Evolutionary conservation across 495 filamentous ascomycete species (phyloP).

Genomic region (Penicillium cinerascens): DNA sequence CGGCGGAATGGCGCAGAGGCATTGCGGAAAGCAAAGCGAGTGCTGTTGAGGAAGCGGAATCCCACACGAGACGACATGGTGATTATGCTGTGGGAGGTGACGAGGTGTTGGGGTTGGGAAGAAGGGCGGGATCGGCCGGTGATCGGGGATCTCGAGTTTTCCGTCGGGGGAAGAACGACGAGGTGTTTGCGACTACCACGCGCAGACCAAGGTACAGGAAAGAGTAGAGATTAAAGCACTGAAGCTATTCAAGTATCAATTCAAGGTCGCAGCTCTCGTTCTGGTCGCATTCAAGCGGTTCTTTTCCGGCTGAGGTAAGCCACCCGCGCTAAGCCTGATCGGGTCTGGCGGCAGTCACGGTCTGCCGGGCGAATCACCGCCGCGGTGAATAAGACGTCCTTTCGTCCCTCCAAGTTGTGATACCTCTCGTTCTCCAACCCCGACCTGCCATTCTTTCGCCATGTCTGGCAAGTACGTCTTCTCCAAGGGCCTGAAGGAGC

Average conservation of each 20-base stretch:
- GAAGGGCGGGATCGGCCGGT: conserved; percentile 23
- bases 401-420: conserved; percentile 7
- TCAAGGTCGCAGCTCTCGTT: not conserved
- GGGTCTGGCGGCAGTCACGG: conserved; percentile 16
- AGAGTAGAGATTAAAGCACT: not conserved
- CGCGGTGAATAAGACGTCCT: conserved; percentile 23
- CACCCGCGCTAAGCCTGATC: conserved; percentile 8
- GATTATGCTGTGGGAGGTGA: conserved; percentile 20
- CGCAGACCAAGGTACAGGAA: not conserved
- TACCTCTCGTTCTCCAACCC: conserved; percentile 1
- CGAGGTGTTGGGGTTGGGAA: conserved; percentile 14
- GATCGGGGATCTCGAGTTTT: conserved; percentile 25
- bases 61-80: conserved; percentile 48
- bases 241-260: not conserved
- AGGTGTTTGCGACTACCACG: conserved; percentile 7
- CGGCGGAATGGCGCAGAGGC: conserved; percentile 50
- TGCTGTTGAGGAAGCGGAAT: conserved; percentile 48
- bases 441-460: conserved; percentile 19
- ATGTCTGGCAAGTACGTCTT: conserved; percentile 97
- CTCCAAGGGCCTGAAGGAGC: conserved; percentile 81
- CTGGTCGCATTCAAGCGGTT: conserved; percentile 13
- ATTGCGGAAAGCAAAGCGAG: conserved; percentile 52
- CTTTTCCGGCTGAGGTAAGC: conserved; percentile 36
- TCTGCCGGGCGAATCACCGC: conserved; percentile 26
- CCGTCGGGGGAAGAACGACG: conserved; percentile 7